Base-by-base conservation (phyloP, 2,329 filamentous ascomycete genomes). In the Karstenula rhodostoma region DNA sequence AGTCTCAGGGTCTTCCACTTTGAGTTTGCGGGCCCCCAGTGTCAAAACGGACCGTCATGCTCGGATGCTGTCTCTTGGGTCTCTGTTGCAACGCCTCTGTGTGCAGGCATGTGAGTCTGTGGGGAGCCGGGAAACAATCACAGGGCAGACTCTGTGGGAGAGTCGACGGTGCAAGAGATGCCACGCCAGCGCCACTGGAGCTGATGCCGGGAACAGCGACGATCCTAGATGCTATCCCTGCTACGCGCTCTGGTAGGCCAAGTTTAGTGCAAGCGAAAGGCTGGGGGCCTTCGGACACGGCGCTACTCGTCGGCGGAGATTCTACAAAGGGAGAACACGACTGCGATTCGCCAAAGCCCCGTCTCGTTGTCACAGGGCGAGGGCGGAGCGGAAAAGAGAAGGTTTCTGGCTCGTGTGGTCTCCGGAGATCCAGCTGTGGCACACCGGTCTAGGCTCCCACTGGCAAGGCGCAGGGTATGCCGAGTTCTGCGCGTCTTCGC, bases 201-300 rank as follows among this genome's bases (percentile, higher is more conserved):
- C 56, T 63, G 59, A 62, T 64, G 59, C 55, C 61, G 55, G 59
- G 42, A 53, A 37, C n/a, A 57, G 63, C 61, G 56, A 61, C 29
- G 57, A 57, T 56, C 58, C 58, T 61, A 22, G 57, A 13, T 22
- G 22, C 23, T 43, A 57, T 35, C 57, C 59, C 51, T 60, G 58
- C 58, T 66, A 32, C 33, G 51, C 54, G 43, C 55, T 59, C 43
- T 60, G 61, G 56, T 60, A 64, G 63, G 61, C 51, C 60, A 55
- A 42, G 27, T 55, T 15, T 12, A 17, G 40, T 35, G 25, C 37
- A 46, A 43, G 46, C 50, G 43, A 33, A 29, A 13, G 25, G 17
- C 32, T 35, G 23, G 46, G 27, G 35, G 35, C 40, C 27, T 42
- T 33, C 58, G 40, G 47, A 61, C 55, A 52, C 35, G n/a, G 33